Evolutionary conservation across 768 basidiomycete species (phyloP).

Genomic region (Russula griseocarnosa): DNA sequence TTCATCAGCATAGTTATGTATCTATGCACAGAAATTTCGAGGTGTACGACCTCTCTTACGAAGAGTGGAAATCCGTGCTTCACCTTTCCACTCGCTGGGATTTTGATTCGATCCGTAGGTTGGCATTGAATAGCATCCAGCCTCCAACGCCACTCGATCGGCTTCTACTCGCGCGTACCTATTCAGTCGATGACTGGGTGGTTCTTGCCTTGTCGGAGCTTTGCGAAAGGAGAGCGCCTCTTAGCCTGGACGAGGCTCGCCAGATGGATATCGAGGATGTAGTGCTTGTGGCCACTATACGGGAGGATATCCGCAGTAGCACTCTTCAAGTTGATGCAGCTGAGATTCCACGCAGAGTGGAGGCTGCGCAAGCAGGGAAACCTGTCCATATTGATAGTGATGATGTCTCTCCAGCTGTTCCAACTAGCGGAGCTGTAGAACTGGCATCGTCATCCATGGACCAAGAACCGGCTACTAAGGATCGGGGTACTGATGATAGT

Average conservation of each 20-base stretch:
- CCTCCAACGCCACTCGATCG: constrained; percentile 13
- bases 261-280: constrained; percentile 18
- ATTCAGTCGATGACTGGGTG: constrained; percentile 17
- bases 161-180: constrained; percentile 12
- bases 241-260: constrained; percentile 9
- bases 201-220: constrained; percentile 12
- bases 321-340: background rate
- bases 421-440: background rate
- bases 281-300: constrained; percentile 7
- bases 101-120: constrained; percentile 31
- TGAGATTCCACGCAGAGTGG: background rate
- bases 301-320: background rate
- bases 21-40: constrained; percentile 10
- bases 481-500: background rate
- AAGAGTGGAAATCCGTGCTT: constrained; percentile 32
- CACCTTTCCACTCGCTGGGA: constrained; percentile 33
- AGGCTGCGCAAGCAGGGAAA: background rate
- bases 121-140: background rate
- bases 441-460: background rate
- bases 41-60: constrained; percentile 18
- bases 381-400: background rate
- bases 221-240: constrained; percentile 8
- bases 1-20: background rate
- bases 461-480: background rate
- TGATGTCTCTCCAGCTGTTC: background rate